Conservation (phyloP, 441 rosid genomes). For the Brassica balearica region DNA sequence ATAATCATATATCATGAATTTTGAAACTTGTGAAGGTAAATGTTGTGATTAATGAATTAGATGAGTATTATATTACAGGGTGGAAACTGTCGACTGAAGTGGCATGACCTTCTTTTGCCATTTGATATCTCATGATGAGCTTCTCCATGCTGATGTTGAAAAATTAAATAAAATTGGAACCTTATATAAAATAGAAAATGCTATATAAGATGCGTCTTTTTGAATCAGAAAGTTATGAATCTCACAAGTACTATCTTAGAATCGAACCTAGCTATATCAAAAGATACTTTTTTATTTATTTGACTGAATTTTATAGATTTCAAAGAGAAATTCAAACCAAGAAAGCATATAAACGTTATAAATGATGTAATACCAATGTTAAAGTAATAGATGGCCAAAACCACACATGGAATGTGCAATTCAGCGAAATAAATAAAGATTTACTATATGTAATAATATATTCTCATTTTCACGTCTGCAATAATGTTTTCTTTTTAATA, state of each 20-base stretch:
- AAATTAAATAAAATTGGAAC: not conserved
- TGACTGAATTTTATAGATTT: not conserved
- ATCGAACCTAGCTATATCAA: not conserved
- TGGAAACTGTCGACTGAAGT: slow-evolving; percentile 33
- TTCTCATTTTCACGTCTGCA: not conserved
- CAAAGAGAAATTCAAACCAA: not conserved
- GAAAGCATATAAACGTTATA: no score
- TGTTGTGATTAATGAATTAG: not conserved
- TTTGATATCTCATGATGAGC: slow-evolving; percentile 37
- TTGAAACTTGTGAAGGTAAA: not conserved
- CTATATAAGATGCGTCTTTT: not conserved
- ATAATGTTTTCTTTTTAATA: not conserved
- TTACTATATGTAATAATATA: not conserved
- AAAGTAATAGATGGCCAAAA: not conserved
- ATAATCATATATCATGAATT: not conserved
- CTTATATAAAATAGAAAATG: not conserved
- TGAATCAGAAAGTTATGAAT: slow-evolving; percentile 2
- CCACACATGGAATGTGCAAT: not conserved
- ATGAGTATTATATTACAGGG: not conserved
- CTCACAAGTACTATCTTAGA: not conserved
- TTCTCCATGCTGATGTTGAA: slow-evolving; percentile 36
- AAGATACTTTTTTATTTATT: not conserved
- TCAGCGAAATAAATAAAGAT: not conserved
- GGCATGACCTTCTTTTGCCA: slow-evolving; percentile 28
- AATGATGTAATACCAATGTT: not conserved